Evolutionary conservation across 495 filamentous ascomycete genomes (phyloP).

Genomic region (Emericellopsis terricola): DNA sequence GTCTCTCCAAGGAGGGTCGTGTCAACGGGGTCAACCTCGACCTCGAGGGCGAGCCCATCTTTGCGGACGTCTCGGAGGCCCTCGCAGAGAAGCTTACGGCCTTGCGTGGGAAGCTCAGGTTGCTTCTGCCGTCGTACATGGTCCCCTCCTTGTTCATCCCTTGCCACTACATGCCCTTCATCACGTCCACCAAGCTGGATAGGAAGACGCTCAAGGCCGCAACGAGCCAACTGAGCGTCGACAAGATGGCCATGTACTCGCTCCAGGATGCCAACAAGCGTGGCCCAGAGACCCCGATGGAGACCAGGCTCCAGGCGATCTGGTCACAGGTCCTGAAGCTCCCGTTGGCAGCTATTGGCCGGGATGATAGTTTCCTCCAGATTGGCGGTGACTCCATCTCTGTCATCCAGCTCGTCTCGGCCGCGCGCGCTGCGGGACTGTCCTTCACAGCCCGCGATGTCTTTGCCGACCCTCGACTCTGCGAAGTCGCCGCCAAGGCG

Average conservation of each 20-base stretch:
- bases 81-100: constrained; percentile 10
- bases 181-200: constrained; percentile 13
- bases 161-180: neutral
- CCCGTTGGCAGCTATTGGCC: constrained; percentile 2
- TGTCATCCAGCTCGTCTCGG: constrained; percentile 1
- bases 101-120: neutral
- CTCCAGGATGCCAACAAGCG: too few species aligned
- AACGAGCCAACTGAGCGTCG: constrained; percentile 17
- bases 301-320: constrained; percentile 9
- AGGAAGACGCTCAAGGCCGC: constrained; percentile 26
- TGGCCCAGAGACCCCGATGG: constrained; percentile 3
- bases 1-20: too few species aligned
- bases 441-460: neutral
- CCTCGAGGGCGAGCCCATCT: too few species aligned
- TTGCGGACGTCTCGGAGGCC: constrained; percentile 10
- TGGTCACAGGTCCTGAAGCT: constrained; percentile 9
- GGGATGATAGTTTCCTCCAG: constrained; percentile 15
- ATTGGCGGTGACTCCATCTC: constrained; percentile 17
- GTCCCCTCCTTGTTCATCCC: constrained; percentile 6
- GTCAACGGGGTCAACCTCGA: too few species aligned
- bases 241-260: constrained; percentile 18
- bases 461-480: neutral
- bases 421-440: neutral
- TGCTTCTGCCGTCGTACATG: constrained; percentile 17
- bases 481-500: neutral